Evolutionary conservation across 768 basidiomycete species (phyloP).

Genomic region (Tulasnella sp.): DNA sequence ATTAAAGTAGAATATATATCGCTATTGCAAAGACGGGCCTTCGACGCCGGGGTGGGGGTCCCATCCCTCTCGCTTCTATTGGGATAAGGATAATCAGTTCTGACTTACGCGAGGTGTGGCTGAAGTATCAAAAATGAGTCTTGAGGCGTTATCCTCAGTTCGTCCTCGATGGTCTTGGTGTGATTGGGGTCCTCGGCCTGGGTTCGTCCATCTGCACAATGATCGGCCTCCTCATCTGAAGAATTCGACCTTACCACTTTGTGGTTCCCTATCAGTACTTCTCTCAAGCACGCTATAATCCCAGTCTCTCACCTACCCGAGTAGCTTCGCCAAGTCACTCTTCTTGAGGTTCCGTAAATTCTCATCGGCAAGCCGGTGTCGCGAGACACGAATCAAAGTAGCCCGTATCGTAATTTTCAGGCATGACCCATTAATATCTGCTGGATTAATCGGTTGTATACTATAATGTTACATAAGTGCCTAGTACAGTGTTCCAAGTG

Average conservation of each 20-base stretch:
- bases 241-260: background rate
- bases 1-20: too few species aligned
- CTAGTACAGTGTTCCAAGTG: too few species aligned
- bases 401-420: too few species aligned
- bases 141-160: background rate
- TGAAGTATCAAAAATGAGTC: background rate
- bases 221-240: slow-evolving; percentile 4
- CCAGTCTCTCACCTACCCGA: background rate
- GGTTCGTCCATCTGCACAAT: background rate
- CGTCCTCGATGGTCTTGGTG: background rate
- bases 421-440: too few species aligned
- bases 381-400: too few species aligned
- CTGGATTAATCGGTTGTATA: too few species aligned
- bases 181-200: background rate
- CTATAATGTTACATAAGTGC: too few species aligned
- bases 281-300: background rate
- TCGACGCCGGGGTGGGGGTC: too few species aligned
- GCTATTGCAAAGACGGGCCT: too few species aligned
- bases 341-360: too few species aligned
- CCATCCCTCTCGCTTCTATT: background rate
- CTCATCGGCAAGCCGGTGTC: too few species aligned
- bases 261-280: slow-evolving; percentile 1
- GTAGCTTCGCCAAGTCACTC: slow-evolving; percentile 7
- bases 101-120: background rate
- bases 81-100: background rate